These are phyloP conservation scores for Berberis vulgaris DNA, from an alignment of 164 flowering plant species.

Conservation along the genomic window DNA sequence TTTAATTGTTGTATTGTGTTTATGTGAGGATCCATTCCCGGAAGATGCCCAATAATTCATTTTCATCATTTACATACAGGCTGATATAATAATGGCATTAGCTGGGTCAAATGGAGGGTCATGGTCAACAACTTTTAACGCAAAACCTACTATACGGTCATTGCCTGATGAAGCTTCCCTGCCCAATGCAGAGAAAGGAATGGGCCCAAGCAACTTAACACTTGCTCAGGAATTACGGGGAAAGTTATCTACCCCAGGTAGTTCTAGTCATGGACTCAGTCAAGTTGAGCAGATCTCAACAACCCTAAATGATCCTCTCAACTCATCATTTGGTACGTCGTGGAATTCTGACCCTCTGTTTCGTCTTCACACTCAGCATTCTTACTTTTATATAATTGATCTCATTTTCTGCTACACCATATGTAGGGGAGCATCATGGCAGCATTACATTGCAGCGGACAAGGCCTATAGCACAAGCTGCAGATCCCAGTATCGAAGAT, in stretches of 20 bases:
- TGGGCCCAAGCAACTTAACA: slow-evolving; percentile 24
- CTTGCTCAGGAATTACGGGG: slow-evolving; percentile 32
- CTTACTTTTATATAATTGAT: not conserved
- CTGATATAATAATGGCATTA: slow-evolving; percentile 86
- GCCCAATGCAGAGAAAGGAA: slow-evolving; percentile 27
- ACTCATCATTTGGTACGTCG: slow-evolving; percentile 2
- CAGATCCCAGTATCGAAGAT: slow-evolving; percentile 28
- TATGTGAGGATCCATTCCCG: too few species aligned
- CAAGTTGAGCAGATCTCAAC: slow-evolving; percentile 26
- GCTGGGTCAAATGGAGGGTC: slow-evolving; percentile 94
- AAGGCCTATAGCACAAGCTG: slow-evolving; percentile 24
- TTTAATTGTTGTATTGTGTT: too few species aligned
- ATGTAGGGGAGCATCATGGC: slow-evolving; percentile 29
- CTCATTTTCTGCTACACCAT: not conserved
- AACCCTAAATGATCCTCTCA: slow-evolving; percentile 17
- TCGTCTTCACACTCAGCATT: not conserved
- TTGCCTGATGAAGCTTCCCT: slow-evolving; percentile 23
- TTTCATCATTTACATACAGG: slow-evolving; percentile 35
- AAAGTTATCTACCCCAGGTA: slow-evolving; percentile 24
- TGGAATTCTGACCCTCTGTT: not conserved
- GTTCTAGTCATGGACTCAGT: slow-evolving; percentile 27
- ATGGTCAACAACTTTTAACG: slow-evolving; percentile 72
- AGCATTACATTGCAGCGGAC: slow-evolving; percentile 19
- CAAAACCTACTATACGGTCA: slow-evolving; percentile 31
- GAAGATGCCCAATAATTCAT: too few species aligned